Percentiles rank a stretch among this genome's conserved stretches.
These are phyloP conservation scores for Neospermospora avenae DNA, from an alignment of 2,329 filamentous ascomycete genomes.

Conservation along the genomic window DNA sequence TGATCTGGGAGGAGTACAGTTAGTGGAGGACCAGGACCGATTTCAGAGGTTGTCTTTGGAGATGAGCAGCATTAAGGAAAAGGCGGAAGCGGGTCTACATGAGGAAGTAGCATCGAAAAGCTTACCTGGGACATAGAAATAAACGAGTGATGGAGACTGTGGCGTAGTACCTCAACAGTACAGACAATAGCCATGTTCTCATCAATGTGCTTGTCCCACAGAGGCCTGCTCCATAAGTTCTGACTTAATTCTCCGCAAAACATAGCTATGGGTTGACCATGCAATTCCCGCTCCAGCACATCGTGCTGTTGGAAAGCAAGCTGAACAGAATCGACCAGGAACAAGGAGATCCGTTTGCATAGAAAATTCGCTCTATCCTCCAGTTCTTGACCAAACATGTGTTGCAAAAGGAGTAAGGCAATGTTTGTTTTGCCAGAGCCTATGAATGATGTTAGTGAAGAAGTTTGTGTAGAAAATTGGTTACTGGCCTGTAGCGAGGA, in stretches of 20 bases:
- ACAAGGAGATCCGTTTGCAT: constrained; percentile 70
- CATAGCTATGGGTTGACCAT: constrained; percentile 65
- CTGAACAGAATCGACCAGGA: constrained; percentile 84
- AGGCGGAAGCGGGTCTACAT: neutral
- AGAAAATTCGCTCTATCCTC: constrained; percentile 60
- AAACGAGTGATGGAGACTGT: constrained; percentile 75
- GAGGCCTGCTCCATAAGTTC: constrained; percentile 56
- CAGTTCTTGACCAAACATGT: constrained; percentile 74
- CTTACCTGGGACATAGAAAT: constrained; percentile 63
- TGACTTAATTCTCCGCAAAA: constrained; percentile 69
- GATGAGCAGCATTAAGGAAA: neutral
- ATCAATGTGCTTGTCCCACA: constrained; percentile 55
- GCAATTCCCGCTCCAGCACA: constrained; percentile 75
- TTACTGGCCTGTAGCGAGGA: constrained; percentile 75
- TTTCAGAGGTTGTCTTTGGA: neutral
- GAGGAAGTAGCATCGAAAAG: neutral
- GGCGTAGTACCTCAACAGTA: constrained; percentile 81
- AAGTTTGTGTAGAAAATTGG: neutral
- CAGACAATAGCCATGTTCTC: constrained; percentile 85
- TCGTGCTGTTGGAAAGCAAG: constrained; percentile 86
- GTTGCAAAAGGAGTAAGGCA: constrained; percentile 76
- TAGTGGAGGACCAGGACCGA: neutral
- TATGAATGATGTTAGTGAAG: constrained; percentile 34
- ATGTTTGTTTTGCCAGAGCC: constrained; percentile 97
- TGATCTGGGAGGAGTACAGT: constrained; percentile 52